phyloP scores from a whole-genome alignment of 192 early-diverging fungal species.

The Chytriomyces sp. region DNA sequence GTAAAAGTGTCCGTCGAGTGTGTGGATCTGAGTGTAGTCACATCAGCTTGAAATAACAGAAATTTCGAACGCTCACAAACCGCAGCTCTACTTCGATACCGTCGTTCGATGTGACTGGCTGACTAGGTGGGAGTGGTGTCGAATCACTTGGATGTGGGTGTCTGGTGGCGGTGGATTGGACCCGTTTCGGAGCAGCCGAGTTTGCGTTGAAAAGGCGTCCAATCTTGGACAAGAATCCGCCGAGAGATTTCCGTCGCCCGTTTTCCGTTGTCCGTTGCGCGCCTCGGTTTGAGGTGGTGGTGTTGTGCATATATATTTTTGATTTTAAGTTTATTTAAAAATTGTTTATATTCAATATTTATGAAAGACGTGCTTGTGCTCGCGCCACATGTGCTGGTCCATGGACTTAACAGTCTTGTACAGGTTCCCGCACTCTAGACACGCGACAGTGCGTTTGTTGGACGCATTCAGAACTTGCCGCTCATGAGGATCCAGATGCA shows the following conservation, averaged over 20 bases:
- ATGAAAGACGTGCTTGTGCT: background rate
- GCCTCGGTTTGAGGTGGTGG: background rate
- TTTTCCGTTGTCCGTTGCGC: background rate
- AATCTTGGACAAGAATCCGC: background rate
- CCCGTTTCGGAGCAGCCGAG: too few species aligned
- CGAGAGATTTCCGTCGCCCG: background rate
- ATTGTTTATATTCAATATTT: background rate
- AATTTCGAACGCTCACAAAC: too few species aligned
- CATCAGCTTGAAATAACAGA: too few species aligned
- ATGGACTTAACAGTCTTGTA: conserved; percentile 16
- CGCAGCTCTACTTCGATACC: too few species aligned
- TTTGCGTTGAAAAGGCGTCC: background rate
- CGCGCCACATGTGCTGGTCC: conserved; percentile 34
- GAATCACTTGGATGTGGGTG: too few species aligned
- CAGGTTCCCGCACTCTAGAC: conserved; percentile 31
- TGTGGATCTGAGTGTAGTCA: too few species aligned
- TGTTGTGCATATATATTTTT: background rate
- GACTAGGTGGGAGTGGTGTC: too few species aligned
- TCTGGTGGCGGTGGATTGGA: too few species aligned
- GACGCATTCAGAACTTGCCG: conserved; percentile 14
- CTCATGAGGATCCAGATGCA: conserved; percentile 44
- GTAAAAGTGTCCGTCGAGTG: too few species aligned
- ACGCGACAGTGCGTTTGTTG: conserved; percentile 14
- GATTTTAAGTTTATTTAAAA: too few species aligned
- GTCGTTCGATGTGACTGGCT: too few species aligned